A percentile compares a stretch with the other conserved stretches of the same genome.
Evolutionary conservation across 257 asterid genomes (phyloP).

Genomic region (Craterostigma plantagineum): DNA sequence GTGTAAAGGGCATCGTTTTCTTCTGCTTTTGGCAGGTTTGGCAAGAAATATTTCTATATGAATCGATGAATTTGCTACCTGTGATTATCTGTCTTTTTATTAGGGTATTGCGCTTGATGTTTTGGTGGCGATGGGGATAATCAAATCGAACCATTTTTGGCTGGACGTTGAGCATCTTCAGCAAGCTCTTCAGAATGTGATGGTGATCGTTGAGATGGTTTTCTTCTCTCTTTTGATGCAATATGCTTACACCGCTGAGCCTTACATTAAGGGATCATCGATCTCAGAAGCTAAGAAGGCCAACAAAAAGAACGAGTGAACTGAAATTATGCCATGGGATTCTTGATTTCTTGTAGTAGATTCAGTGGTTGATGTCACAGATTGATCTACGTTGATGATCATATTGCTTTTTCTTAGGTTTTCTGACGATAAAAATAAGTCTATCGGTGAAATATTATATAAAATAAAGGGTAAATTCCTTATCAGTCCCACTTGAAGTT

Average conservation of each 20-base stretch:
- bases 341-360: no score
- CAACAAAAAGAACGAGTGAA: background rate
- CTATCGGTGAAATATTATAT: no score
- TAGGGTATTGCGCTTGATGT: constrained; percentile 57
- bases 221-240: constrained; percentile 56
- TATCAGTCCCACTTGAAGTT: no score
- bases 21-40: constrained; percentile 94
- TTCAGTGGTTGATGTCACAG: no score
- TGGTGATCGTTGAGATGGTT: no score
- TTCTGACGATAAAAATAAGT: no score
- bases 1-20: constrained; percentile 85
- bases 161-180: constrained; percentile 62
- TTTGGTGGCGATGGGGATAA: constrained; percentile 34
- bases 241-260: constrained; percentile 61
- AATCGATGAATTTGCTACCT: constrained; percentile 3
- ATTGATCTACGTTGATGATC: no score
- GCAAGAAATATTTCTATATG: background rate
- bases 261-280: constrained; percentile 18
- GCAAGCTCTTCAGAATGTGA: constrained; percentile 59
- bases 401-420: no score
- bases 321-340: no score
- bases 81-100: no score
- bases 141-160: constrained; percentile 83
- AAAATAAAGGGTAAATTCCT: no score
- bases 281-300: background rate